Conservation (phyloP, 2,329 filamentous ascomycete species). For the Didymella glomerata region DNA sequence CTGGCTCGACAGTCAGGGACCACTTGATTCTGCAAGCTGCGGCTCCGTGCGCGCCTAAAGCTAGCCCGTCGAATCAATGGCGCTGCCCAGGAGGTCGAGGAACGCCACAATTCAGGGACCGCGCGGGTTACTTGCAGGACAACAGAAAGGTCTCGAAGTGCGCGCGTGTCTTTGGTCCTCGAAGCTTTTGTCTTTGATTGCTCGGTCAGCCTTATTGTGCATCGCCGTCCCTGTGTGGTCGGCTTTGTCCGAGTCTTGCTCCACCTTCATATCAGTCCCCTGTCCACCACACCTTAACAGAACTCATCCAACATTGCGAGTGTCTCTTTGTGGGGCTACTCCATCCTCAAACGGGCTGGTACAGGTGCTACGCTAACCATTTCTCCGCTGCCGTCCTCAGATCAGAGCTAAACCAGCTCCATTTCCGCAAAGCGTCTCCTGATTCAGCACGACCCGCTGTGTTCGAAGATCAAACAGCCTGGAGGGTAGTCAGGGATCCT, state of each 20-base stretch:
- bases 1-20: conserved; percentile 37
- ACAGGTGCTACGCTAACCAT: conserved; percentile 37
- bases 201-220: conserved; percentile 18
- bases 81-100: conserved; percentile 30
- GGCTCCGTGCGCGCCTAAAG: conserved; percentile 41
- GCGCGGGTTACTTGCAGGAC: conserved; percentile 42
- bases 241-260: conserved; percentile 7
- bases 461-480: conserved; percentile 42
- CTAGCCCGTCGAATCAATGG: conserved; percentile 43
- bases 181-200: conserved; percentile 27
- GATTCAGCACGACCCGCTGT: conserved; percentile 41
- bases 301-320: conserved; percentile 47
- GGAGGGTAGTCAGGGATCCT: conserved; percentile 34
- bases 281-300: conserved; percentile 21
- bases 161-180: conserved; percentile 32
- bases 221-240: conserved; percentile 27
- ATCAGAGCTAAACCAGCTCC: conserved; percentile 46
- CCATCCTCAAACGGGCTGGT: conserved; percentile 38
- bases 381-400: conserved; percentile 44
- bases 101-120: conserved; percentile 46
- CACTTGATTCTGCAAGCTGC: conserved; percentile 35
- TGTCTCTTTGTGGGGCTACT: conserved; percentile 41
- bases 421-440: conserved; percentile 42
- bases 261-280: conserved; percentile 22
- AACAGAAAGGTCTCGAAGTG: conserved; percentile 16